phyloP scores from a whole-genome alignment of 306 rosid genomes.

The Rosa multiflora region DNA sequence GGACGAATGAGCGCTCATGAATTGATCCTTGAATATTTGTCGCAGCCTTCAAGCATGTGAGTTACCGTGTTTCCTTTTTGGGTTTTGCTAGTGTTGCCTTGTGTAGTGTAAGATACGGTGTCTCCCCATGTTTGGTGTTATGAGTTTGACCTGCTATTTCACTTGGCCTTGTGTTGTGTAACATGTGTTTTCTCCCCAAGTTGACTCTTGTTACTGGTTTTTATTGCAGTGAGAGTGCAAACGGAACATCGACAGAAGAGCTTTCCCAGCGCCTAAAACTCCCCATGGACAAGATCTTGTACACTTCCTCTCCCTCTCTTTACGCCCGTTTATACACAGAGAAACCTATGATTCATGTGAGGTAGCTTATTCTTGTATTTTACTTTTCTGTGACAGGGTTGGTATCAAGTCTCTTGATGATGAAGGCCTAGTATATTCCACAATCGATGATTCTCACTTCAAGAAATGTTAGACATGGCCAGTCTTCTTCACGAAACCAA shows the following conservation, averaged over 20 bases:
- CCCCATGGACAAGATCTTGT: slow-evolving; percentile 77
- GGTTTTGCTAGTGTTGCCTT: neutral
- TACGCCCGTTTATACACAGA: neutral
- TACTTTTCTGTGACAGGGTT: slow-evolving; percentile 48
- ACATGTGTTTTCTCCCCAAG: no score
- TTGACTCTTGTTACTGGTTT: slow-evolving; percentile 3
- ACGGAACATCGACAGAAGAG: slow-evolving; percentile 72
- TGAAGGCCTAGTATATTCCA: slow-evolving; percentile 82
- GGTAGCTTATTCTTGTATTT: neutral
- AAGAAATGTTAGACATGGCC: slow-evolving; percentile 52
- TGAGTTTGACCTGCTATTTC: neutral
- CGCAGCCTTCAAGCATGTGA: slow-evolving; percentile 78
- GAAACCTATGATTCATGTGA: neutral
- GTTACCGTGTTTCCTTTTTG: slow-evolving; percentile 21
- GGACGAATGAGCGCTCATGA: slow-evolving; percentile 65
- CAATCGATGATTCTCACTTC: slow-evolving; percentile 86
- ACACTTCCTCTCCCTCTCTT: slow-evolving; percentile 23
- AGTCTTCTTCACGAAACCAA: neutral
- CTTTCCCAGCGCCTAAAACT: slow-evolving; percentile 70
- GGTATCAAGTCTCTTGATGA: slow-evolving; percentile 71
- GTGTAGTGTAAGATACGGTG: neutral
- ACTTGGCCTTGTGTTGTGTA: neutral
- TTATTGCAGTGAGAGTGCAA: slow-evolving; percentile 61
- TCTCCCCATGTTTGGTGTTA: neutral
- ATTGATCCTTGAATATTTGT: slow-evolving; percentile 69